Conservation (phyloP, 2,329 filamentous ascomycete species). For the Amesomyces nigricolor region DNA sequence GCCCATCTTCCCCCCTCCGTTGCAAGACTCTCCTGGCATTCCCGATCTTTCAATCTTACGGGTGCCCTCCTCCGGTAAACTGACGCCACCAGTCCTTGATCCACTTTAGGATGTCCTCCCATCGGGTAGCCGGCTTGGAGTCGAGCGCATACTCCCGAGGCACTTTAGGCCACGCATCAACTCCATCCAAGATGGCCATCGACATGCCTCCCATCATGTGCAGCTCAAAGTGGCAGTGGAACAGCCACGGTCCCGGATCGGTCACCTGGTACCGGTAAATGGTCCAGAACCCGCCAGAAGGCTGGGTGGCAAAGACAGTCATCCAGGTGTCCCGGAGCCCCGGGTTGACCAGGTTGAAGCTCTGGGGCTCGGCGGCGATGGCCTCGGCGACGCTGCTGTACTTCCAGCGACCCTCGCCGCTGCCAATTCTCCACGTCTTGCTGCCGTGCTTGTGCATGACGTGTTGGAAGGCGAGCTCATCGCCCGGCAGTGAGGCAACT, state of each 20-base stretch:
- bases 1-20: no score
- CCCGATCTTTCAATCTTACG: no score
- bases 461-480: conserved; percentile 34
- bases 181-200: conserved; percentile 45
- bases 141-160: conserved; percentile 34
- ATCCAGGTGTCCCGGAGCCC: conserved; percentile 42
- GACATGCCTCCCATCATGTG: conserved; percentile 52
- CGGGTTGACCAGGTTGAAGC: conserved; percentile 54
- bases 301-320: conserved; percentile 35
- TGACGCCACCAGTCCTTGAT: no score
- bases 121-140: no score
- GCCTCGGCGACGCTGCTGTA: conserved; percentile 52
- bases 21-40: no score
- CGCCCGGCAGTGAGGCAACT: conserved; percentile 40
- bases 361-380: conserved; percentile 37
- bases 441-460: conserved; percentile 61
- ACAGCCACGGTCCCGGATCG: conserved; percentile 49
- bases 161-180: conserved; percentile 39
- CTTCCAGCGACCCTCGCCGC: conserved; percentile 44
- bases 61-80: no score
- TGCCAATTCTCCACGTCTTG: conserved; percentile 53
- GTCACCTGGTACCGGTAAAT: conserved; percentile 47
- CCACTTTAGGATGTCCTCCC: no score
- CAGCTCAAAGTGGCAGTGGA: conserved; percentile 52
- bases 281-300: conserved; percentile 39